phyloP scores from a whole-genome alignment of 306 rosid species.

The Mucuna pruriens region DNA sequence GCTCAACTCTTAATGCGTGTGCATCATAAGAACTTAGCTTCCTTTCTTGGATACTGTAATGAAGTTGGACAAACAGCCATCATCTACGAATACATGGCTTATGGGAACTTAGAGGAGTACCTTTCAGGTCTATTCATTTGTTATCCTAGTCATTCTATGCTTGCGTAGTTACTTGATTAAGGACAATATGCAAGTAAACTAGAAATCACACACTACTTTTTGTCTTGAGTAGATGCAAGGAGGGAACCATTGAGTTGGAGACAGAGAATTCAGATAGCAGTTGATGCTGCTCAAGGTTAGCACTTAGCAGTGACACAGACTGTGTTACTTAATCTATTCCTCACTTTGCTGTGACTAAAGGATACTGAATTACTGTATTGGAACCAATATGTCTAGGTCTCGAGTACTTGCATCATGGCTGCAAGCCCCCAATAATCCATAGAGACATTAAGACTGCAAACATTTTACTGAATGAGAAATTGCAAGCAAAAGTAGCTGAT shows the following conservation, averaged over 20 bases:
- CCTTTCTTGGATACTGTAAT: constrained; percentile 51
- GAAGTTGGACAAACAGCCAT: constrained; percentile 32
- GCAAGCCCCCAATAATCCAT: constrained; percentile 48
- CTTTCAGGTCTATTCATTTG: constrained; percentile 36
- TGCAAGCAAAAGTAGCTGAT: constrained; percentile 43
- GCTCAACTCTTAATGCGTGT: constrained; percentile 56
- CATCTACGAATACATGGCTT: constrained; percentile 40
- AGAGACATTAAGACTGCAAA: constrained; percentile 46
- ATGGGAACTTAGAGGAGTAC: constrained; percentile 33
- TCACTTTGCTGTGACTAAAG: constrained; percentile 21
- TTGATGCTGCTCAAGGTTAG: constrained; percentile 48
- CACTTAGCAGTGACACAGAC: constrained; percentile 18
- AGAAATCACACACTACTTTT: neutral
- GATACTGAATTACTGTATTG: neutral
- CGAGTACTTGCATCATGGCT: constrained; percentile 42
- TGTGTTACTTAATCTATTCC: neutral
- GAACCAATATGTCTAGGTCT: constrained; percentile 22
- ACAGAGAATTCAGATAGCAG: constrained; percentile 41
- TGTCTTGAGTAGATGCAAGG: constrained; percentile 27
- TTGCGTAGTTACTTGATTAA: neutral
- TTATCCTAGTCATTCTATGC: neutral
- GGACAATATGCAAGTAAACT: neutral
- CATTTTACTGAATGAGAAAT: constrained; percentile 42
- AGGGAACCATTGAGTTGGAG: constrained; percentile 38
- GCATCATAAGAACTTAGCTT: constrained; percentile 59